Evolutionary conservation across 169 alveolate genomes (phyloP).

Genomic region (Plasmodium malariae): DNA sequence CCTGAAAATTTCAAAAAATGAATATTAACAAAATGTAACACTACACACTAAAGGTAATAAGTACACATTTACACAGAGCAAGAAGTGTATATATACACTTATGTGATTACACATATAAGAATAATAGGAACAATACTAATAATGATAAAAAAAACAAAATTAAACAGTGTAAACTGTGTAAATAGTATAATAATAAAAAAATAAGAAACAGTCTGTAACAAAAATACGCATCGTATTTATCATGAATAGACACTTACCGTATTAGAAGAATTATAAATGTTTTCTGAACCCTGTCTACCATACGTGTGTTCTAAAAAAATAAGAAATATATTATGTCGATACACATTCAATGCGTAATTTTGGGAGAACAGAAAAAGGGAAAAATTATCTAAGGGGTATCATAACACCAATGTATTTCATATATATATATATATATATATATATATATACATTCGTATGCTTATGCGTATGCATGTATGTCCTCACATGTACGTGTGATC

Average conservation of each 20-base stretch:
- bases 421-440: not conserved
- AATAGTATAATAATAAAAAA: not conserved
- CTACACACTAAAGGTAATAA: too few relatives aligned
- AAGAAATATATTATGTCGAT: not conserved
- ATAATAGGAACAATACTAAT: too few relatives aligned
- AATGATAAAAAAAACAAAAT: too few relatives aligned
- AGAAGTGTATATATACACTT: too few relatives aligned
- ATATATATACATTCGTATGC: not conserved
- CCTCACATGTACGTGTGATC: too few relatives aligned
- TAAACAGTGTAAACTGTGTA: too few relatives aligned
- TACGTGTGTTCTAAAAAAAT: constrained; percentile 34
- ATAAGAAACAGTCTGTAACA: not conserved
- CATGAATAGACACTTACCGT: constrained; percentile 34
- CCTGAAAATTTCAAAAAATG: constrained; percentile 15
- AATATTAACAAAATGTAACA: not conserved
- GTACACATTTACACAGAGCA: not conserved
- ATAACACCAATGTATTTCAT: too few relatives aligned
- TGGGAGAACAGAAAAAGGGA: not conserved
- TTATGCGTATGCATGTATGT: too few relatives aligned
- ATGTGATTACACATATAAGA: too few relatives aligned
- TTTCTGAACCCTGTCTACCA: constrained; percentile 55
- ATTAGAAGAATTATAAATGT: constrained; percentile 7
- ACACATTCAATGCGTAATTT: not conserved
- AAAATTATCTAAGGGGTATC: too few relatives aligned
- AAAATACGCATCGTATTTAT: too few relatives aligned